A percentile compares a stretch with the other conserved stretches of the same genome.
Evolutionary conservation across 2,329 filamentous ascomycete species (phyloP).

Genomic region (Colletotrichum plurivorum): DNA sequence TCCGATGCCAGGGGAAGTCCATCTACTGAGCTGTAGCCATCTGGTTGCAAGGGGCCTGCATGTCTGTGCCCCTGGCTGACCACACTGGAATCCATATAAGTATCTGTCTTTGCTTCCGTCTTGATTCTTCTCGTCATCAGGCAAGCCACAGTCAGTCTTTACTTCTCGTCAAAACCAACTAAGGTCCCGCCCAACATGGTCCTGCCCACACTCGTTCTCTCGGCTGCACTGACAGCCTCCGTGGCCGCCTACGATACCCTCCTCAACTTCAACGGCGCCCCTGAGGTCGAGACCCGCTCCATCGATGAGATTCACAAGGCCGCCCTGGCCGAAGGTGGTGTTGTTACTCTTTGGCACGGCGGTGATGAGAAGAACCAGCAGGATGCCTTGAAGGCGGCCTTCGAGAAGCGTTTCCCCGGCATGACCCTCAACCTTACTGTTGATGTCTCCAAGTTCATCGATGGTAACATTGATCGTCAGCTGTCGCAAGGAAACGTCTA

Average conservation of each 20-base stretch:
- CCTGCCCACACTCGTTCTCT: slow-evolving; percentile 8
- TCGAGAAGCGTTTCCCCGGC: slow-evolving; percentile 62
- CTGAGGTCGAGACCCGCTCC: slow-evolving; percentile 56
- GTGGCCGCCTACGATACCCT: slow-evolving; percentile 24
- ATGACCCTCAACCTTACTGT: slow-evolving; percentile 67
- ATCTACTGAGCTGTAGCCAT: too few relatives aligned
- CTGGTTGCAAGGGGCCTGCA: too few relatives aligned
- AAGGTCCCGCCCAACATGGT: slow-evolving; percentile 18
- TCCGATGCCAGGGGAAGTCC: too few relatives aligned
- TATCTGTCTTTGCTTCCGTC: too few relatives aligned
- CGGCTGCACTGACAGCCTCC: slow-evolving; percentile 6
- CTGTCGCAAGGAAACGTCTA: slow-evolving; percentile 53
- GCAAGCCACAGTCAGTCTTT: too few relatives aligned
- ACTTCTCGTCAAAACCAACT: background rate
- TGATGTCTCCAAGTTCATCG: slow-evolving; percentile 63
- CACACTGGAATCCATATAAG: too few relatives aligned
- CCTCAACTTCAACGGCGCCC: slow-evolving; percentile 26
- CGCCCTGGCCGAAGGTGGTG: slow-evolving; percentile 61
- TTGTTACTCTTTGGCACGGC: slow-evolving; percentile 62
- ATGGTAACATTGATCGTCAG: slow-evolving; percentile 61
- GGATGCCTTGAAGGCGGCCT: slow-evolving; percentile 56
- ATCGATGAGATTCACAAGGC: slow-evolving; percentile 65
- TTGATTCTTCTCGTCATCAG: too few relatives aligned
- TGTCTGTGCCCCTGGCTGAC: too few relatives aligned
- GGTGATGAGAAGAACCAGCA: slow-evolving; percentile 58